Percentiles rank a stretch among this genome's conserved stretches.
These are phyloP conservation scores for Trapa bicornis DNA, from an alignment of 345 rosid genomes.

Conservation along the genomic window DNA sequence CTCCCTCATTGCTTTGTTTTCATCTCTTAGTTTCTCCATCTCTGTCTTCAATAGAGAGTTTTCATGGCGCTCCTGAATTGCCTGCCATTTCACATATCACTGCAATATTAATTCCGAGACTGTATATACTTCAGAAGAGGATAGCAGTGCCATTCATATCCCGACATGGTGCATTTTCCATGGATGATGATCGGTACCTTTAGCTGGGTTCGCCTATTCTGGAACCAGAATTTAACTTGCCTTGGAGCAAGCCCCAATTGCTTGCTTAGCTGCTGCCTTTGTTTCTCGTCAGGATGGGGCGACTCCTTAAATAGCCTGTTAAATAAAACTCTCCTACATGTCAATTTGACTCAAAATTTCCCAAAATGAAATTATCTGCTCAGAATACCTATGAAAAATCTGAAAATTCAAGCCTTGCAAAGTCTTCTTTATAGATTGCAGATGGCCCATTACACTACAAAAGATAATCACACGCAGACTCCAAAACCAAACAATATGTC, in stretches of 20 bases:
- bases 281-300: slow-evolving; percentile 98
- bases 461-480: neutral
- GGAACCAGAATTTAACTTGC: slow-evolving; percentile 99
- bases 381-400: too few relatives aligned
- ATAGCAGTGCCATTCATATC: neutral
- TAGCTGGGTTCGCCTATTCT: slow-evolving; percentile 93
- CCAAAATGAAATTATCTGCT: too few relatives aligned
- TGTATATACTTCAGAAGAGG: neutral
- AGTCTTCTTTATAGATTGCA: too few relatives aligned
- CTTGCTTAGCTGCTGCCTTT: slow-evolving; percentile 87
- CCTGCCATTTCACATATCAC: slow-evolving; percentile 21
- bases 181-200: slow-evolving; percentile 30
- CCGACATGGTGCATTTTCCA: neutral
- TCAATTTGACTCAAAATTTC: too few relatives aligned
- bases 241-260: slow-evolving; percentile 90
- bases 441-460: neutral
- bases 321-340: neutral
- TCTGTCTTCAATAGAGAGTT: slow-evolving; percentile 71
- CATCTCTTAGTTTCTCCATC: slow-evolving; percentile 76
- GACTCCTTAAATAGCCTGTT: slow-evolving; percentile 87
- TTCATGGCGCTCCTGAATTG: slow-evolving; percentile 95
- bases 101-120: too few relatives aligned
- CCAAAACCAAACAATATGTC: neutral
- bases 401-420: too few relatives aligned
- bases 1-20: slow-evolving; percentile 80